A percentile compares a stretch with the other conserved stretches of the same genome.
Conservation (phyloP, 129 eudicot genomes). For the Sambucus nigra region DNA sequence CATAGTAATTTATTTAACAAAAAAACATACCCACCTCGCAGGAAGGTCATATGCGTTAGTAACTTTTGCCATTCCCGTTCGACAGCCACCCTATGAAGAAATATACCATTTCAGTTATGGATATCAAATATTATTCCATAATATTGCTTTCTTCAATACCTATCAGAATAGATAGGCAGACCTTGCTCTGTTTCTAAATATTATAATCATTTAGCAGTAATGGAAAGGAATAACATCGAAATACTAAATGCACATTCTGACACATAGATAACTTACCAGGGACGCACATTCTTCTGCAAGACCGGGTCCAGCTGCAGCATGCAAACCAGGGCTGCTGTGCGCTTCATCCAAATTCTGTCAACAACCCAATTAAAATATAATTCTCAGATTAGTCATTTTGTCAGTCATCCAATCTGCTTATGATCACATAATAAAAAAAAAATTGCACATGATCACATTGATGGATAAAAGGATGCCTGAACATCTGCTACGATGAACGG, state of each 20-base stretch:
- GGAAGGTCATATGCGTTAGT: constrained; percentile 97
- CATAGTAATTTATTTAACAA: constrained; percentile 6
- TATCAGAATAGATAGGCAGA: not conserved
- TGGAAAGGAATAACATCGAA: not conserved
- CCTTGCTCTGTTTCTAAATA: not conserved
- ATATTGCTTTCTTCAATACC: not conserved
- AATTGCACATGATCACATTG: too few species aligned
- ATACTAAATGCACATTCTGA: not conserved
- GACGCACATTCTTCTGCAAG: constrained; percentile 99
- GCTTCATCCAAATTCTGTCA: constrained; percentile 94
- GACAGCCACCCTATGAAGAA: constrained; percentile 82
- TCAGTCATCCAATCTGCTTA: not conserved
- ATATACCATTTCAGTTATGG: constrained; percentile 6
- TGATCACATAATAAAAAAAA: too few species aligned
- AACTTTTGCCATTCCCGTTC: constrained; percentile 99
- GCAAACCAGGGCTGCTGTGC: constrained; percentile 93
- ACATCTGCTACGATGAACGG: not conserved
- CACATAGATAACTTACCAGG: constrained; percentile 37
- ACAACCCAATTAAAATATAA: not conserved
- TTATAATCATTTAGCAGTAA: not conserved
- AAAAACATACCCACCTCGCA: constrained; percentile 51
- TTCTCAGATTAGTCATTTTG: not conserved
- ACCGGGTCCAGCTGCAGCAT: constrained; percentile 98
- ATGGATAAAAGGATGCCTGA: not conserved
- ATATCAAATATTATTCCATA: constrained; percentile 10